phyloP scores from a whole-genome alignment of 164 flowering plant genomes.

The Macadamia tetraphylla region DNA sequence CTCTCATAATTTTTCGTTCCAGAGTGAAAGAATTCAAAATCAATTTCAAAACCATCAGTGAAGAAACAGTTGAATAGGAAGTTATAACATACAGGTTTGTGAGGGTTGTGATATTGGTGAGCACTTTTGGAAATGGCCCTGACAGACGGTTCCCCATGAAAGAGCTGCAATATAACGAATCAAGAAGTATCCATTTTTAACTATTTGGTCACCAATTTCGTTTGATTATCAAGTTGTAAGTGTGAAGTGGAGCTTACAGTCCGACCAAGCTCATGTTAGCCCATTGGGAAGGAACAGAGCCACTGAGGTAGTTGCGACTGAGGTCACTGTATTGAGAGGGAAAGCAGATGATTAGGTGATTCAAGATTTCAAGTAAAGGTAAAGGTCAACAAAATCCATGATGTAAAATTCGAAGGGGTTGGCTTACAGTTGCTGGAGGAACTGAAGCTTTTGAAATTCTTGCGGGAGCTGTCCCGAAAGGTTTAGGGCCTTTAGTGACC shows the following conservation, averaged over 20 bases:
- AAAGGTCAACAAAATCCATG: background rate
- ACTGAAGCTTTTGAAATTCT: conserved; percentile 46
- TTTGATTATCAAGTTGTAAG: too few species aligned
- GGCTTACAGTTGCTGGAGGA: conserved; percentile 51
- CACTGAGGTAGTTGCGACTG: conserved; percentile 56
- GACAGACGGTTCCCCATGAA: conserved; percentile 71
- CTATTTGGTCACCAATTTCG: background rate
- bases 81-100: conserved; percentile 53
- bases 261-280: conserved; percentile 44
- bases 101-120: conserved; percentile 57
- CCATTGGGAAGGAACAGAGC: conserved; percentile 68
- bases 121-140: conserved; percentile 63
- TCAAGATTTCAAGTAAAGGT: background rate
- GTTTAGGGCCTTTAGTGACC: conserved; percentile 56
- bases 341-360: too few species aligned
- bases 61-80: conserved; percentile 1
- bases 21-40: background rate
- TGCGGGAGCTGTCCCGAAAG: conserved; percentile 52
- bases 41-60: background rate
- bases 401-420: background rate
- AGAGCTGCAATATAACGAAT: conserved; percentile 39
- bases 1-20: background rate
- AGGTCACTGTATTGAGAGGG: conserved; percentile 44
- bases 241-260: conserved; percentile 33
- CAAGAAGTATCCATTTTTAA: background rate